phyloP scores from a whole-genome alignment of 2,329 filamentous ascomycete genomes.

The Ophiostoma perfectum region DNA sequence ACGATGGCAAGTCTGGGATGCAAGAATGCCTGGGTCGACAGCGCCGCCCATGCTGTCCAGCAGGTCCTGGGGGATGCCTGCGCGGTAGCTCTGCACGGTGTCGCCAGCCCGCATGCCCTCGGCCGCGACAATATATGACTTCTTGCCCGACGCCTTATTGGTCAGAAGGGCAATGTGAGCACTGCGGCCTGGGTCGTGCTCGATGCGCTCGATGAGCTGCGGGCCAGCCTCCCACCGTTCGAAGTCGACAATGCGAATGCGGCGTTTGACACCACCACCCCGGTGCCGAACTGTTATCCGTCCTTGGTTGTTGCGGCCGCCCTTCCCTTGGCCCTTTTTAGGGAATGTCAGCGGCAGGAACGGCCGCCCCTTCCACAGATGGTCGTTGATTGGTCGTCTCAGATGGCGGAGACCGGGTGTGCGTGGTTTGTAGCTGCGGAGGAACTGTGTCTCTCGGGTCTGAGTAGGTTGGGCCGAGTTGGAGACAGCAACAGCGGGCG shows the following conservation, averaged over 20 bases:
- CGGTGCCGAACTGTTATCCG: conserved; percentile 83
- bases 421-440: conserved; percentile 88
- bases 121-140: conserved; percentile 91
- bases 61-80: conserved; percentile 81
- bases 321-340: conserved; percentile 88
- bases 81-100: conserved; percentile 82
- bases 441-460: conserved; percentile 39
- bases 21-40: conserved; percentile 91
- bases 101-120: conserved; percentile 92
- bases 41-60: conserved; percentile 87
- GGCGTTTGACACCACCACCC: conserved; percentile 84
- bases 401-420: conserved; percentile 91
- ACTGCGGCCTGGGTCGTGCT: conserved; percentile 89
- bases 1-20: conserved; percentile 86
- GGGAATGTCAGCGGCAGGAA: conserved; percentile 77
- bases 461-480: not conserved
- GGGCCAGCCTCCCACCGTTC: conserved; percentile 70
- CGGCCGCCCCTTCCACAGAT: conserved; percentile 90
- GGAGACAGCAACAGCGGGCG: conserved; percentile 6
- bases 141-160: conserved; percentile 63
- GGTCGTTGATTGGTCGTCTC: conserved; percentile 87
- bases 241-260: conserved; percentile 91
- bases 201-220: conserved; percentile 86
- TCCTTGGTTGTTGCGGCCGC: conserved; percentile 84
- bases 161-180: conserved; percentile 88